A percentile compares a stretch with the other conserved stretches of the same genome.
Evolutionary conservation across 2,329 filamentous ascomycete species (phyloP).

Genomic region (Trichophyton rubrum): DNA sequence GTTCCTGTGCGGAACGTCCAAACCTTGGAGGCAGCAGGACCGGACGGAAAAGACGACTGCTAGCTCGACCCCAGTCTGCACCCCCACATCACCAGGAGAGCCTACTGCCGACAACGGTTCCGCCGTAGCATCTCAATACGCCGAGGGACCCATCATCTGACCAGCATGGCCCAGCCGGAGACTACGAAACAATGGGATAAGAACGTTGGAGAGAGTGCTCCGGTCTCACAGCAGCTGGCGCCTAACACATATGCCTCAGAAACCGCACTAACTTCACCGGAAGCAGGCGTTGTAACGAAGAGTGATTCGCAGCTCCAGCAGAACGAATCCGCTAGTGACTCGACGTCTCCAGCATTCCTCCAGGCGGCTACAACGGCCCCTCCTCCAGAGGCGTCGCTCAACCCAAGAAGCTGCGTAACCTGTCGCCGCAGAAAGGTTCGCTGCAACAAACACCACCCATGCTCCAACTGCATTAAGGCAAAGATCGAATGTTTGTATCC

Average conservation of each 20-base stretch:
- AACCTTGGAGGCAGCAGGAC: neutral
- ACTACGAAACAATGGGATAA: neutral
- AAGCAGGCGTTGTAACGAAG: neutral
- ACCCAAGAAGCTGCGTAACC: constrained; percentile 35
- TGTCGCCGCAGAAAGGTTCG: constrained; percentile 38
- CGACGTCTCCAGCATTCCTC: neutral
- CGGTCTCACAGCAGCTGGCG: neutral
- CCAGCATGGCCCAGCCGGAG: neutral
- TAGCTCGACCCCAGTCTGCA: neutral
- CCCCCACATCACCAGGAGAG: neutral
- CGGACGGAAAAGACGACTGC: neutral
- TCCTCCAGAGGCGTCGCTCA: constrained; percentile 14
- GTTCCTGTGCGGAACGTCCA: neutral
- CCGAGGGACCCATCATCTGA: neutral
- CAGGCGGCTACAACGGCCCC: neutral
- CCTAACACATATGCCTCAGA: neutral
- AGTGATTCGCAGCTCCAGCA: neutral
- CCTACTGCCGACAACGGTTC: neutral
- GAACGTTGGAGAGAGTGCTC: neutral
- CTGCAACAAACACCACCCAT: constrained; percentile 38
- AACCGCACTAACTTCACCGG: neutral
- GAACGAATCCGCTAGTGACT: neutral
- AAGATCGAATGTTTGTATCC: constrained; percentile 52
- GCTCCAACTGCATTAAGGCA: constrained; percentile 37
- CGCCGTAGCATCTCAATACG: neutral